Base-by-base conservation (phyloP, 1,139 yeast genomes). In the Spencermartinsiella ligniputridi region DNA sequence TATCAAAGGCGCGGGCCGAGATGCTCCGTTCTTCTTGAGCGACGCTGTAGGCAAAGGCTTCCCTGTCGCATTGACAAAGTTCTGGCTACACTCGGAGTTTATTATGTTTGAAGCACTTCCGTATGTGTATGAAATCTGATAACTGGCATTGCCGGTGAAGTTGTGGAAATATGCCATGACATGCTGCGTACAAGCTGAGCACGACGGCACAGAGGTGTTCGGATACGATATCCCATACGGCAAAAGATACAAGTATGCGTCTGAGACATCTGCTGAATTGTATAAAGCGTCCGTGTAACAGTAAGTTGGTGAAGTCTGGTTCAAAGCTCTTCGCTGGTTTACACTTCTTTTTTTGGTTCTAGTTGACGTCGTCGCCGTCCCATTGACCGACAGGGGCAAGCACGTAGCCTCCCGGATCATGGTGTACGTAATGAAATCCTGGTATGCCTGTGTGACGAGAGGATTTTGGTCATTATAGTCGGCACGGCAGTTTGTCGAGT, bases 271-370 rank as follows among this genome's bases (percentile, higher is more conserved):
- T 30, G 46, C 45, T 17, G 47, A 37, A 38, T 57, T 54, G 41
- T 50, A 60, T 19, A 60, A 49, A 0, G 64, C 56, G 35, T 60
- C 56, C n/a, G 61, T 52, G 47, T 61, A 63, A 51, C 67, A 63
- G 51, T 57, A 60, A 8, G 46, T 41, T 3, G 53, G 39, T 17
- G 41, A 19, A 19, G 36, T 15, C 20, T 3, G 32, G n/a, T 27
- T 27, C 32, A 27, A 27, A 5, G 6, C 15, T 27, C 32, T 27
- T 11, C 11, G 6, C 9, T 22, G 25, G 6, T 22, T 22, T 11
- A 11, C 6, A 6, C 6, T 6, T 15, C 12, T 11, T 27, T 9
- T 27, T 15, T 6, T 11, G 13, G 32, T n/a, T 8, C 5, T 11
- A 6, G 13, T 11, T 5, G 32, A 27, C 15, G n/a, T 9, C 32